These are phyloP conservation scores for Aspergillus calidoustus DNA, from an alignment of 2,329 filamentous ascomycete species.

Conservation along the genomic window DNA sequence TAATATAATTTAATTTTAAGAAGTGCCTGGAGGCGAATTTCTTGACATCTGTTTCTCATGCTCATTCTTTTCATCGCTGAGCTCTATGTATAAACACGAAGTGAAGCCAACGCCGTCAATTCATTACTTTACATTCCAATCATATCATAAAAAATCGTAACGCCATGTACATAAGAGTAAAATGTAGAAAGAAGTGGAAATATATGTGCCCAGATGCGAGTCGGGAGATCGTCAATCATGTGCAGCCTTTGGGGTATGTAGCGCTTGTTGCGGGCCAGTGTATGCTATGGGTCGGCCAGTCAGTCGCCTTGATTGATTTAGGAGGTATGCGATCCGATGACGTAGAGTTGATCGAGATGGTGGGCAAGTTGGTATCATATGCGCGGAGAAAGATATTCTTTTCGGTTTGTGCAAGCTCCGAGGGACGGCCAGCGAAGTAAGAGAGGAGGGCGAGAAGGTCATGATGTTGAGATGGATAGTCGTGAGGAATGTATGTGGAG, in stretches of 20 bases:
- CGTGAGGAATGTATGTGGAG: too few species aligned
- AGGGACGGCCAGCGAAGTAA: too few species aligned
- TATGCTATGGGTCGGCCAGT: neutral
- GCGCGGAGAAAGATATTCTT: too few species aligned
- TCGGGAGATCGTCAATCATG: conserved; percentile 11
- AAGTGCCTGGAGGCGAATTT: neutral
- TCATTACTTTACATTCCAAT: neutral
- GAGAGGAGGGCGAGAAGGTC: too few species aligned
- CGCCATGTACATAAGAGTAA: conserved; percentile 4
- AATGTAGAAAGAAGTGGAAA: neutral
- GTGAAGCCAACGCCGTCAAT: neutral
- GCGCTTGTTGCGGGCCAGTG: neutral
- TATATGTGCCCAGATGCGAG: neutral
- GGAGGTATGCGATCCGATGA: too few species aligned
- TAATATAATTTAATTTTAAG: neutral
- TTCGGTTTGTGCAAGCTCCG: too few species aligned
- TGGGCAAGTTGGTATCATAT: too few species aligned
- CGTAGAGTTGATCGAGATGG: neutral
- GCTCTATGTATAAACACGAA: neutral
- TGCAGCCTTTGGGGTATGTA: neutral
- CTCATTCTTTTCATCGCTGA: too few species aligned
- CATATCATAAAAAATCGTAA: conserved; percentile 1
- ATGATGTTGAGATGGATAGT: too few species aligned
- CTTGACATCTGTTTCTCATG: neutral
- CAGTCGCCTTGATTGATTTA: too few species aligned